These are phyloP conservation scores for Spinellus fusiger DNA, from an alignment of 192 early-diverging fungal genomes.

Conservation along the genomic window DNA sequence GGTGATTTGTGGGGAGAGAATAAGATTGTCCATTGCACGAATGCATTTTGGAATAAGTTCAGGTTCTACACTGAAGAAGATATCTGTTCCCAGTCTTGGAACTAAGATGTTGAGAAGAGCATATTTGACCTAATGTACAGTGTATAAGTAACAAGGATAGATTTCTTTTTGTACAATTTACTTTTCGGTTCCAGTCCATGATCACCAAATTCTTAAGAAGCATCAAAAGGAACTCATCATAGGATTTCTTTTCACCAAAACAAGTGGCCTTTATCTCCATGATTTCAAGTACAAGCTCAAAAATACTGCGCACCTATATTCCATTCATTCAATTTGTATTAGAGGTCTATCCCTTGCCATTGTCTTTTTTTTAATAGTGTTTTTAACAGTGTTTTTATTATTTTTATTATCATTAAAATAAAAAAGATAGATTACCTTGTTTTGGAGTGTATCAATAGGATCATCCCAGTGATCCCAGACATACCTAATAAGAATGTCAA, in stretches of 20 bases:
- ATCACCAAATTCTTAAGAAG: constrained; percentile 63
- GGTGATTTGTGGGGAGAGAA: constrained; percentile 43
- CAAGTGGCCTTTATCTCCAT: constrained; percentile 33
- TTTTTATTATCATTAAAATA: not conserved
- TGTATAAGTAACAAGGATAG: not conserved
- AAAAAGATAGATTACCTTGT: constrained; percentile 40
- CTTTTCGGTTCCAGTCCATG: constrained; percentile 77
- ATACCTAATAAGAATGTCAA: constrained; percentile 62
- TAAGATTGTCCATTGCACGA: constrained; percentile 50
- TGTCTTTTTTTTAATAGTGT: too few species aligned
- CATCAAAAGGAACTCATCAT: constrained; percentile 42
- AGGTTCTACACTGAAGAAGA: constrained; percentile 48
- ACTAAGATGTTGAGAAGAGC: constrained; percentile 65
- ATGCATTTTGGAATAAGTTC: constrained; percentile 60
- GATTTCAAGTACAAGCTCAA: constrained; percentile 64
- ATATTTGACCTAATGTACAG: constrained; percentile 58
- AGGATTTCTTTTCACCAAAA: constrained; percentile 17
- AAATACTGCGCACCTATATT: constrained; percentile 49
- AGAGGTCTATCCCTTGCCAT: too few species aligned
- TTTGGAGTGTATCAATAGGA: constrained; percentile 74
- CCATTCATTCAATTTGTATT: too few species aligned
- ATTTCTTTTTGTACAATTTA: constrained; percentile 12
- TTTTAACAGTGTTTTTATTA: too few species aligned
- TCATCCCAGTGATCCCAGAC: constrained; percentile 86
- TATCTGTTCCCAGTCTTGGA: constrained; percentile 42